phyloP scores from a whole-genome alignment of 345 rosid genomes.

The Eucalyptus lansdowneana region DNA sequence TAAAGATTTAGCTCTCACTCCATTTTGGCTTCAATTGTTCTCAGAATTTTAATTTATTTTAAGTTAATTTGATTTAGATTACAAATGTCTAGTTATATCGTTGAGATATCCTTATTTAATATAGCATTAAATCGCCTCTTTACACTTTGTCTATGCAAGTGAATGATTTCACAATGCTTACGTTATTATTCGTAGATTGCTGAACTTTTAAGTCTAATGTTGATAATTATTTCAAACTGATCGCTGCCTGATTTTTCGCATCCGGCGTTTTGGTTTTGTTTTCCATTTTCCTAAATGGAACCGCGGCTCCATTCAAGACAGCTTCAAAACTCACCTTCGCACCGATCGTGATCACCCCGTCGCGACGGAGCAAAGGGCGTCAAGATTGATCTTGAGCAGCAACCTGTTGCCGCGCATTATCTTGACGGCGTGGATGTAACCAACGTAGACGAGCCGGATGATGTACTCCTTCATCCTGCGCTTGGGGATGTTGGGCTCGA shows the following conservation, averaged over 20 bases:
- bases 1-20: neutral
- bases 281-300: neutral
- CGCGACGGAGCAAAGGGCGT: too few relatives aligned
- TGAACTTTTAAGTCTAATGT: neutral
- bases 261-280: neutral
- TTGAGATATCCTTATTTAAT: neutral
- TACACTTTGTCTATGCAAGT: neutral
- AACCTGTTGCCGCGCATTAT: rapidly evolving
- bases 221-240: neutral
- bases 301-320: too few relatives aligned
- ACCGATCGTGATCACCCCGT: too few relatives aligned
- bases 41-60: neutral
- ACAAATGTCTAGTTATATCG: neutral
- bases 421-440: too few relatives aligned
- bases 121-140: neutral
- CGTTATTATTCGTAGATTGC: neutral
- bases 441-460: too few relatives aligned
- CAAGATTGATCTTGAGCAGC: too few relatives aligned
- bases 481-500: too few relatives aligned
- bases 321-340: too few relatives aligned
- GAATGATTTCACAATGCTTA: neutral
- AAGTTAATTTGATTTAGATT: neutral
- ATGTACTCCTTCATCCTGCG: too few relatives aligned
- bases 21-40: neutral
- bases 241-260: neutral